These are phyloP conservation scores for Barnettozyma botsteinii DNA, from an alignment of 805 yeast species.

Conservation along the genomic window DNA sequence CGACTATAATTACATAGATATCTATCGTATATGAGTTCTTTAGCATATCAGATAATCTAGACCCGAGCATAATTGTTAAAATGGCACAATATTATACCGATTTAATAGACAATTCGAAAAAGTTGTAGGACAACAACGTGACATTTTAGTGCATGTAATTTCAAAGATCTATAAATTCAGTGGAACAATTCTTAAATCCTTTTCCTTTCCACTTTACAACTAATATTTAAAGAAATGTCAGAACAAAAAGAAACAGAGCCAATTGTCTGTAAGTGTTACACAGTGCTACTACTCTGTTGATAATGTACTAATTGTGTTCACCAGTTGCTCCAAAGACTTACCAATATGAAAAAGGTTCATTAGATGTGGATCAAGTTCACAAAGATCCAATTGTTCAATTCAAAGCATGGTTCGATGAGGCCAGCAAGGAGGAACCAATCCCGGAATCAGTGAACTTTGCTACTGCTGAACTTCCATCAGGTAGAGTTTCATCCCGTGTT, in stretches of 20 bases:
- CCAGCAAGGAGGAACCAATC: slow-evolving; percentile 48
- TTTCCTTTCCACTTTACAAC: background rate
- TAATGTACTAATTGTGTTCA: slow-evolving; percentile 2
- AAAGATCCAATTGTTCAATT: slow-evolving; percentile 72
- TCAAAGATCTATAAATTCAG: too few species aligned
- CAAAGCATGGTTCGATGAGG: slow-evolving; percentile 79
- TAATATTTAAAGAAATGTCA: slow-evolving; percentile 1
- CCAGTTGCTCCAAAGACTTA: slow-evolving; percentile 77
- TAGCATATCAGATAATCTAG: too few species aligned
- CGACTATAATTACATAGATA: too few species aligned
- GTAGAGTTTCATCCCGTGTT: slow-evolving; percentile 81
- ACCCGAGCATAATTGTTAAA: too few species aligned
- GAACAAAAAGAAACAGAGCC: slow-evolving; percentile 14
- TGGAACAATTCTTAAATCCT: too few species aligned
- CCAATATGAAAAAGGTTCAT: slow-evolving; percentile 68
- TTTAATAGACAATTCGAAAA: too few species aligned
- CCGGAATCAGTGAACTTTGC: slow-evolving; percentile 88
- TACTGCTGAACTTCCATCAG: slow-evolving; percentile 83
- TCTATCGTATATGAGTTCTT: too few species aligned
- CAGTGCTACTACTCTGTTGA: background rate
- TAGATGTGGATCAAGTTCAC: slow-evolving; percentile 48
- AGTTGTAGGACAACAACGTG: too few species aligned
- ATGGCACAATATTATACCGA: too few species aligned
- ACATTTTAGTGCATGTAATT: too few species aligned
- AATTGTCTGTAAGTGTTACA: slow-evolving; percentile 19